phyloP scores from a whole-genome alignment of 306 rosid genomes.

The Erythrophleum fordii region DNA sequence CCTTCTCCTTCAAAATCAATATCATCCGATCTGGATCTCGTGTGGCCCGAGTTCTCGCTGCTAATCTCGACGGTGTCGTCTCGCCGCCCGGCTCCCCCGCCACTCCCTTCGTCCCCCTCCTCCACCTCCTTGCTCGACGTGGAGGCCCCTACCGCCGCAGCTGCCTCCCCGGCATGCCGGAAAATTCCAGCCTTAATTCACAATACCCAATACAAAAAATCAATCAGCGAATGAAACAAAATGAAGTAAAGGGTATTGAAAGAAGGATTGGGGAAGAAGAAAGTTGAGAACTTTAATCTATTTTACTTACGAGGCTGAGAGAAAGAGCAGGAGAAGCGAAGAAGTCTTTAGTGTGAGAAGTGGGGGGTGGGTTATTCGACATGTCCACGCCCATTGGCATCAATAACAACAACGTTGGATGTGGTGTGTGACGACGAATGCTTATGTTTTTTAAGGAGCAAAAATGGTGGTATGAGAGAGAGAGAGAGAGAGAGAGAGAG shows the following conservation, averaged over 20 bases:
- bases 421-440: constrained; percentile 34
- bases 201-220: neutral
- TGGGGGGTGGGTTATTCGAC: constrained; percentile 80
- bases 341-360: constrained; percentile 85
- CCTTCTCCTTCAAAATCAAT: constrained; percentile 70
- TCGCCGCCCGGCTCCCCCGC: constrained; percentile 61
- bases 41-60: constrained; percentile 85
- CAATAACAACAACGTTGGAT: constrained; percentile 28
- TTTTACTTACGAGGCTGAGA: constrained; percentile 73
- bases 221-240: neutral
- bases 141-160: constrained; percentile 23
- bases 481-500: constrained; percentile 25
- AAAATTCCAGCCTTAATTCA: constrained; percentile 84
- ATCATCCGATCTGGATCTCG: constrained; percentile 88
- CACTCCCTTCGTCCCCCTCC: constrained; percentile 87
- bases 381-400: constrained; percentile 86
- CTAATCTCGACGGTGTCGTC: constrained; percentile 79
- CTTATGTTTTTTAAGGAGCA: constrained; percentile 39
- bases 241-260: neutral
- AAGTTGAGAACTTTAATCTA: neutral
- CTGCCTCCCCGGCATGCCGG: constrained; percentile 60
- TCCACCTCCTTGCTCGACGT: constrained; percentile 63
- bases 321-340: constrained; percentile 95
- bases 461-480: constrained; percentile 36
- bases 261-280: neutral